phyloP scores from a whole-genome alignment of 257 asterid genomes.

The Forsythia suspensa region DNA sequence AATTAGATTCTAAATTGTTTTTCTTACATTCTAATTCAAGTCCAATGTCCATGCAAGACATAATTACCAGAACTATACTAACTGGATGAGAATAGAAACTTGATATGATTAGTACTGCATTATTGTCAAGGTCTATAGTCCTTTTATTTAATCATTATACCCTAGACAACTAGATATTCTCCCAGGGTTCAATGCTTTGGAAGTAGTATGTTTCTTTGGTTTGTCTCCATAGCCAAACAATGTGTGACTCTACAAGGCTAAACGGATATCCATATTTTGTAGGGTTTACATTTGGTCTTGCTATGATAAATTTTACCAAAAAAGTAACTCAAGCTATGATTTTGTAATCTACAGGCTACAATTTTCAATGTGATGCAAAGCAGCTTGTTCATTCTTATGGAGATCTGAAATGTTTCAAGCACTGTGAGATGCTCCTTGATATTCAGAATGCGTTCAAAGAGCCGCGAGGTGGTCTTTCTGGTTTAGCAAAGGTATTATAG shows the following conservation, averaged over 20 bases:
- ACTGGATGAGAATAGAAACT: not conserved
- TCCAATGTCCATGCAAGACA: constrained; percentile 4
- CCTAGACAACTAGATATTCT: not conserved
- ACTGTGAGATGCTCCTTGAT: constrained; percentile 88
- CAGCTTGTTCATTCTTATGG: constrained; percentile 82
- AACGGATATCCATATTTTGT: not conserved
- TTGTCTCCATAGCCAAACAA: constrained; percentile 13
- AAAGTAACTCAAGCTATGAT: constrained; percentile 24
- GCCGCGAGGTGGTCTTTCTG: constrained; percentile 87
- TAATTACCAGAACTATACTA: constrained; percentile 9
- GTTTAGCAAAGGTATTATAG: constrained; percentile 71
- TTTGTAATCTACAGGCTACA: constrained; percentile 62
- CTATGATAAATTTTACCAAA: not conserved
- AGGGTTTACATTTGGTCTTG: not conserved
- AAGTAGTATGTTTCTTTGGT: not conserved
- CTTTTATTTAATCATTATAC: not conserved
- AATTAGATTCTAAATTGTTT: not conserved
- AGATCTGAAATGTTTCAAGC: constrained; percentile 72
- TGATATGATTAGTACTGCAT: not conserved
- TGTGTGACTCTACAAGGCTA: not conserved
- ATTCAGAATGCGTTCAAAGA: constrained; percentile 87
- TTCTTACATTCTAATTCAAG: not conserved
- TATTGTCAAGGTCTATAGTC: not conserved
- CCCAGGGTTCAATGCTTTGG: not conserved
- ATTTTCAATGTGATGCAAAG: constrained; percentile 76